These are phyloP conservation scores for Fusarium setosum DNA, from an alignment of 2,329 filamentous ascomycete genomes.

Conservation along the genomic window DNA sequence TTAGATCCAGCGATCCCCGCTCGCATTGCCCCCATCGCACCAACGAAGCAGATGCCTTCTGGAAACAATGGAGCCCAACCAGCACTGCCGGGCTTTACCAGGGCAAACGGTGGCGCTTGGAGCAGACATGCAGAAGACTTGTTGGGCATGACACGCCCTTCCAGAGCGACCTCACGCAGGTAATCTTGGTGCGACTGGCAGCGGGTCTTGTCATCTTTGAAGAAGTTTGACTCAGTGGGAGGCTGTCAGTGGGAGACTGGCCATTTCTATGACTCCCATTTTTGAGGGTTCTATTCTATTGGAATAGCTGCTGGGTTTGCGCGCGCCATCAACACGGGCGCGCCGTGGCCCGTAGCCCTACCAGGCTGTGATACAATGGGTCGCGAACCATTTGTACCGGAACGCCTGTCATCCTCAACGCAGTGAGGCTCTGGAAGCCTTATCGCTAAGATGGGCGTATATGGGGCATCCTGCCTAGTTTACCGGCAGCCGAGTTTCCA, in stretches of 20 bases:
- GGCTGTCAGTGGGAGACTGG: neutral
- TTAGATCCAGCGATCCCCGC: constrained; percentile 43
- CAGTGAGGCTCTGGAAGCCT: constrained; percentile 14
- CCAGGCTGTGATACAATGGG: neutral
- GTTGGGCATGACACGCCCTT: constrained; percentile 69
- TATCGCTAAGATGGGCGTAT: neutral
- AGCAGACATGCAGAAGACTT: constrained; percentile 76
- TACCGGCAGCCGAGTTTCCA: neutral
- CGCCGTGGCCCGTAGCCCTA: neutral
- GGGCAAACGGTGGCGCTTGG: constrained; percentile 72
- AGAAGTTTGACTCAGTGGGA: too few relatives aligned
- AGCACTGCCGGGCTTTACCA: constrained; percentile 56
- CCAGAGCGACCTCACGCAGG: constrained; percentile 23
- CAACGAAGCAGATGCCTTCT: neutral
- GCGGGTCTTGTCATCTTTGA: neutral
- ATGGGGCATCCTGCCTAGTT: neutral
- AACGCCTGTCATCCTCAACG: neutral
- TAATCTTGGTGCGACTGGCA: neutral
- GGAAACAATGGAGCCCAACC: constrained; percentile 2
- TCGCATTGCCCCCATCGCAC: constrained; percentile 5
- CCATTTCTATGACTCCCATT: neutral
- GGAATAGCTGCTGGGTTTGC: neutral
- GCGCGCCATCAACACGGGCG: too few relatives aligned
- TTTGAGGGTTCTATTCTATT: neutral
- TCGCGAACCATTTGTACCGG: neutral